Evolutionary conservation across 2,329 filamentous ascomycete species (phyloP).

Genomic region (Lecanicillium sp.): DNA sequence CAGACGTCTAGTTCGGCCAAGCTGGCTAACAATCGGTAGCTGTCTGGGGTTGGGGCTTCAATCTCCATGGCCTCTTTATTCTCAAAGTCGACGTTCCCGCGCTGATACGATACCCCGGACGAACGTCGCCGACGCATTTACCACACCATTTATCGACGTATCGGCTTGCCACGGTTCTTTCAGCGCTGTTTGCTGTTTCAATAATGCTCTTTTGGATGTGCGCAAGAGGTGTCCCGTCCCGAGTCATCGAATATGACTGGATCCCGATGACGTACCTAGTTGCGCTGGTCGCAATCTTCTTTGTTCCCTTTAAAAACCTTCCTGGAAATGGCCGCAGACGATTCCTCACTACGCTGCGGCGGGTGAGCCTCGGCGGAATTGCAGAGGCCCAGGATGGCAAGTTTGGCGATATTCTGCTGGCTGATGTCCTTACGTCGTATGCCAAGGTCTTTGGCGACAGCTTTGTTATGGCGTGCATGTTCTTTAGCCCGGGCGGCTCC

Average conservation of each 20-base stretch:
- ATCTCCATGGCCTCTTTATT: slow-evolving; percentile 77
- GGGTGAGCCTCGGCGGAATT: slow-evolving; percentile 77
- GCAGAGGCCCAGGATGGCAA: slow-evolving; percentile 83
- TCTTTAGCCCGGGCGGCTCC: slow-evolving; percentile 61
- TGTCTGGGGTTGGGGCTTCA: slow-evolving; percentile 91
- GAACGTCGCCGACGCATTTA: slow-evolving; percentile 60
- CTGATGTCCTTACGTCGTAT: slow-evolving; percentile 92
- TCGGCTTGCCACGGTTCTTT: slow-evolving; percentile 72
- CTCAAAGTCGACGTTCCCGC: slow-evolving; percentile 80
- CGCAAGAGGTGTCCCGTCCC: slow-evolving; percentile 60
- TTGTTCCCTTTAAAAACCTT: slow-evolving; percentile 61
- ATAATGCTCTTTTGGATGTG: slow-evolving; percentile 77
- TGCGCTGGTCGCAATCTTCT: slow-evolving; percentile 61
- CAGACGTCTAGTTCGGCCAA: no score
- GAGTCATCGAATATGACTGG: slow-evolving; percentile 73
- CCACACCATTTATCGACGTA: slow-evolving; percentile 79
- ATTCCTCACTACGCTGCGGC: slow-evolving; percentile 66
- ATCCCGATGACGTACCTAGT: slow-evolving; percentile 79
- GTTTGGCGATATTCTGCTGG: slow-evolving; percentile 88
- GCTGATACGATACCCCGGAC: slow-evolving; percentile 78
- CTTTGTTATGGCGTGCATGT: slow-evolving; percentile 88
- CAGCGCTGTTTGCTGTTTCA: slow-evolving; percentile 61
- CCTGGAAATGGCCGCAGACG: slow-evolving; percentile 66
- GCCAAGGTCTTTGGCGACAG: slow-evolving; percentile 86
- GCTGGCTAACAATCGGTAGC: slow-evolving; percentile 38